Evolutionary conservation across 176 grass and related monocot genomes (phyloP).

Genomic region (Puya raimondii): DNA sequence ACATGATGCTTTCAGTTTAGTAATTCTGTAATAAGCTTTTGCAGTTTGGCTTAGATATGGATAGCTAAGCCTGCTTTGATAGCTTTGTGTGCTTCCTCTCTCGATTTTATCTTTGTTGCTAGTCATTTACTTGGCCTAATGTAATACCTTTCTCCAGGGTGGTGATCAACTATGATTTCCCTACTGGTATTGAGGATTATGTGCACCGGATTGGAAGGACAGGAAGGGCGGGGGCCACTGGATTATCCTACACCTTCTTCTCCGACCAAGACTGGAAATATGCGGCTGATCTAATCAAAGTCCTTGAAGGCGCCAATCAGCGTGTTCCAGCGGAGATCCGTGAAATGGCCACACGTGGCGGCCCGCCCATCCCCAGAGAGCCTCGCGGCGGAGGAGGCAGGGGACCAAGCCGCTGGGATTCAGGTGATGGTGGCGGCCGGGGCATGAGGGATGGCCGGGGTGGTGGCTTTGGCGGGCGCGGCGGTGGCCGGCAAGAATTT

Average conservation of each 20-base stretch:
- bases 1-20: background rate
- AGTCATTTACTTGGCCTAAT: background rate
- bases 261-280: constrained; percentile 86
- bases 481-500: constrained; percentile 5
- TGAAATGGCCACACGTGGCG: constrained; percentile 61
- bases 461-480: constrained; percentile 33
- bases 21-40: constrained; percentile 1
- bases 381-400: constrained; percentile 15
- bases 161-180: constrained; percentile 97
- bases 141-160: constrained; percentile 44
- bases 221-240: constrained; percentile 86
- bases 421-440: constrained; percentile 16
- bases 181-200: constrained; percentile 87
- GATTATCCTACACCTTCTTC: constrained; percentile 82
- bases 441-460: constrained; percentile 42
- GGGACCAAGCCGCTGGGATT: constrained; percentile 51
- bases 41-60: background rate
- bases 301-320: constrained; percentile 89
- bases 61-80: too few species aligned
- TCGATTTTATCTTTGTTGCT: constrained; percentile 14
- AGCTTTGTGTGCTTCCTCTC: background rate
- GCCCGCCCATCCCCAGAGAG: constrained; percentile 28
- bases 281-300: constrained; percentile 82
- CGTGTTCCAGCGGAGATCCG: constrained; percentile 74
- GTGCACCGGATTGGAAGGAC: constrained; percentile 95